Evolutionary conservation across 164 flowering plant genomes (phyloP).

Genomic region (Saururus chinensis): DNA sequence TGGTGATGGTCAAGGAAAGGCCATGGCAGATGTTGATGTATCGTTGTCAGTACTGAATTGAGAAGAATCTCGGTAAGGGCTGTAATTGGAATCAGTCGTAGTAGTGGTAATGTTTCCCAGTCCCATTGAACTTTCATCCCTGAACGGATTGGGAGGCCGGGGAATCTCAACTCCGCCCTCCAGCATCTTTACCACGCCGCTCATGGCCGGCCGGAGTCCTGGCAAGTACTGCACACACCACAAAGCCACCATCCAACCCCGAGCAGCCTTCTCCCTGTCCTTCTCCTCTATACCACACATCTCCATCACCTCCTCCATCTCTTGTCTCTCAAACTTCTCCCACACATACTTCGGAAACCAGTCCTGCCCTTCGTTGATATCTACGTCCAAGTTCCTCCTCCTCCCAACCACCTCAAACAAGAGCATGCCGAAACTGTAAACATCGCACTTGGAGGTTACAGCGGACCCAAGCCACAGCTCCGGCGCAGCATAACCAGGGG

Average conservation of each 20-base stretch:
- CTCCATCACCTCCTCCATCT: background rate
- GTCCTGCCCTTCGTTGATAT: constrained; percentile 1
- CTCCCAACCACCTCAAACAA: constrained; percentile 18
- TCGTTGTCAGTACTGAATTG: no score
- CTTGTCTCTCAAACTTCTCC: constrained; percentile 12
- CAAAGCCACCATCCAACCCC: constrained; percentile 15
- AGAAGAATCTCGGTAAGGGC: no score
- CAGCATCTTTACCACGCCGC: constrained; percentile 18
- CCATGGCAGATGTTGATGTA: no score
- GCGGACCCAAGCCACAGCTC: constrained; percentile 4
- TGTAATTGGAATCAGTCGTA: no score
- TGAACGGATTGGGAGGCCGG: constrained; percentile 11
- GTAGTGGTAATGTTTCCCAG: no score
- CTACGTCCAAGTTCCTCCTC: constrained; percentile 7
- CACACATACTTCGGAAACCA: constrained; percentile 21
- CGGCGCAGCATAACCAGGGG: constrained; percentile 18
- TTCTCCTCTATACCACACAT: constrained; percentile 8
- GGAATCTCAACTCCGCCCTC: constrained; percentile 11
- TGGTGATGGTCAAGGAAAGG: no score
- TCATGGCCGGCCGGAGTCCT: constrained; percentile 12
- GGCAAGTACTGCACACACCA: constrained; percentile 25
- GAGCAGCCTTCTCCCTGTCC: constrained; percentile 11
- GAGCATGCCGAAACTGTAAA: constrained; percentile 25
- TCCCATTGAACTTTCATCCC: no score
- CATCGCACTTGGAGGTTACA: constrained; percentile 17